Evolutionary conservation across 179 eudicot species (phyloP).

Genomic region (Amaranthus tricolor): DNA sequence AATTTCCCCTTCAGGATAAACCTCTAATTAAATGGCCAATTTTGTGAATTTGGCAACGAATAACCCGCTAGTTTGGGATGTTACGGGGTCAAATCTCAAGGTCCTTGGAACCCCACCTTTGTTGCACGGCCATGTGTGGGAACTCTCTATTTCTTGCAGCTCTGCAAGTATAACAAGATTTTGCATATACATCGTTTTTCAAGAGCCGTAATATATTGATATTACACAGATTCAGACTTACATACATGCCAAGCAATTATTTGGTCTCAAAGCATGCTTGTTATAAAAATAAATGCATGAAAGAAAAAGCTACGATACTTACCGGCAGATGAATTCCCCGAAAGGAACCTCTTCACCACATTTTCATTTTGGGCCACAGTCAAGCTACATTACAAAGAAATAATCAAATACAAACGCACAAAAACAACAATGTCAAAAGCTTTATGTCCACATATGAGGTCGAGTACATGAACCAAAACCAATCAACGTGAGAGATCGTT

Average conservation of each 20-base stretch:
- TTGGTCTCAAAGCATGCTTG: not conserved
- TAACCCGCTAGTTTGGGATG: slow-evolving; percentile 86
- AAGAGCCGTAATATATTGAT: not conserved
- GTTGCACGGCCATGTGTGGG: slow-evolving; percentile 80
- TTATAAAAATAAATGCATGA: not conserved
- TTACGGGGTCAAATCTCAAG: slow-evolving; percentile 83
- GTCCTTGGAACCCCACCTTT: slow-evolving; percentile 63
- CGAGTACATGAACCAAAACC: too few relatives aligned
- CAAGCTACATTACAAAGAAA: slow-evolving; percentile 48
- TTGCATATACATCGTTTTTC: not conserved
- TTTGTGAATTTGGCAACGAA: slow-evolving; percentile 88
- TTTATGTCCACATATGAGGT: too few relatives aligned
- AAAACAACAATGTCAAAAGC: too few relatives aligned
- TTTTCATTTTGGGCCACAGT: slow-evolving; percentile 94
- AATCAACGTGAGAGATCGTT: too few relatives aligned
- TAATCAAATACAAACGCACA: not conserved
- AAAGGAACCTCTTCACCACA: slow-evolving; percentile 77
- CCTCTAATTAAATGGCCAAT: slow-evolving; percentile 28
- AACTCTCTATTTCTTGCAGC: slow-evolving; percentile 64
- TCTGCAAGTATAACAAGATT: slow-evolving; percentile 41
- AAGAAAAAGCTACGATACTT: slow-evolving; percentile 14
- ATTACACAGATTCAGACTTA: not conserved
- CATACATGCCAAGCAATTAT: not conserved
- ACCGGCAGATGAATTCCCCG: slow-evolving; percentile 69
- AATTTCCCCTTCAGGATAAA: not conserved